Evolutionary conservation across 1,284 basidiomycete genomes (phyloP), one percentile per base, ranked within the genome.

Genomic region (Singerocomus rubriflavus): DNA sequence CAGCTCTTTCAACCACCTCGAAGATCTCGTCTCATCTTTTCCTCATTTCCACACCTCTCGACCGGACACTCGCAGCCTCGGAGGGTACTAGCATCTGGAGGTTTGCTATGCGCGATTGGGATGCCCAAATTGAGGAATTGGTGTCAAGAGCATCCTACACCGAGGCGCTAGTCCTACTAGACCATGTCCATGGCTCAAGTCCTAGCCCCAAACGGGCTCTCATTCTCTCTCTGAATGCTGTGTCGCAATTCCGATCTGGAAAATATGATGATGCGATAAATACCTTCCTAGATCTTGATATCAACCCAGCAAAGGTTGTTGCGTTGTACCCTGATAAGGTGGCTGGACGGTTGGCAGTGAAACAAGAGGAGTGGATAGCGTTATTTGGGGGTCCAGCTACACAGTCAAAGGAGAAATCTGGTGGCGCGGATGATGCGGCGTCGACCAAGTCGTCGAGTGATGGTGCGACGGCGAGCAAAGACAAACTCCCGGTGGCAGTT

Each of bases 291-390:
- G 82, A 88, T 37, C 82, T 96, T 39, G 89, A 98, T 57, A 78
- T 93, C 55, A 96, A 97, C 62, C 96, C 96, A 0, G 92, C 93
- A 2, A 92, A 95, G 63, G 91, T 99, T 1, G 80, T 99, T 12
- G 89, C 94, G 1, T 73, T 98, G 5, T 99, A 91, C 67, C 91
- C 93, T 0, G 79, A 88, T 41, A 75, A 75, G 14, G 82, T 99
- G 2, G 81, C 93, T 0, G 96, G 96, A 5, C 76, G 88, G 30
- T 70, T 98, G 11, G 76, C 84, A 12, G 79, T 88, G 0, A 79
- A 84, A 13, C 78, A 72, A 32, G 78, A 84, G 1, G 74, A 78
- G n/a, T 96, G 94, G 91, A 87, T 95, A 64, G 73, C 78, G 3
- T 70, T 96, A 8, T 98, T 92, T 68, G 95, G 93, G 10, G 95